Evolutionary conservation across 768 basidiomycete species (phyloP).

Genomic region (Termitomyces sp.): DNA sequence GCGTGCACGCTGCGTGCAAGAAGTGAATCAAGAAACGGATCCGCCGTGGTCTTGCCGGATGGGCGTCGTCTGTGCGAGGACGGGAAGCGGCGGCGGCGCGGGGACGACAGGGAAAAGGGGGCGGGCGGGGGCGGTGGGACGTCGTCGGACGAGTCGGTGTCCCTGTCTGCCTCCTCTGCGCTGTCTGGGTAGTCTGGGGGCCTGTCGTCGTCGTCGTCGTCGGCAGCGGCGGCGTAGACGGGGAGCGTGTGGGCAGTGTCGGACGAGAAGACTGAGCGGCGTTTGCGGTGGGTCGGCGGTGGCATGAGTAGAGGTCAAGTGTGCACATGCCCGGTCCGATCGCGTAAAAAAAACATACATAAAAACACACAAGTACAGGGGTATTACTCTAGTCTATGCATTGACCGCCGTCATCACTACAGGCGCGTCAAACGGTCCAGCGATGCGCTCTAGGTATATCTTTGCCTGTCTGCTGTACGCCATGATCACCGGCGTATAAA

Average conservation of each 20-base stretch:
- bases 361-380: background rate
- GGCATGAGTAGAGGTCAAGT: conserved; percentile 17
- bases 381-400: background rate
- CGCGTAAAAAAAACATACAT: background rate
- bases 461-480: conserved; percentile 22
- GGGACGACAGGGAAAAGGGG: conserved; percentile 26
- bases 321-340: conserved; percentile 5
- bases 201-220: conserved; percentile 54
- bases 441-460: conserved; percentile 39
- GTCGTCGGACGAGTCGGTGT: conserved; percentile 55
- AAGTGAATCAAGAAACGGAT: conserved; percentile 70
- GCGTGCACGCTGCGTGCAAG: conserved; percentile 81
- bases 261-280: conserved; percentile 54
- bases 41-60: conserved; percentile 27
- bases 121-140: conserved; percentile 22
- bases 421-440: conserved; percentile 47
- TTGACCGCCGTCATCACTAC: conserved; percentile 3
- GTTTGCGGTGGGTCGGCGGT: conserved; percentile 35
- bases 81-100: conserved; percentile 20
- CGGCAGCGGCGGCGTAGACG: conserved; percentile 47
- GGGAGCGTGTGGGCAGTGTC: conserved; percentile 61
- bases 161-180: conserved; percentile 73
- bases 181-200: conserved; percentile 78
- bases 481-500: conserved; percentile 48
- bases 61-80: conserved; percentile 10